Evolutionary conservation across 2,329 filamentous ascomycete genomes (phyloP).

Genomic region (Metarhizium rileyi): DNA sequence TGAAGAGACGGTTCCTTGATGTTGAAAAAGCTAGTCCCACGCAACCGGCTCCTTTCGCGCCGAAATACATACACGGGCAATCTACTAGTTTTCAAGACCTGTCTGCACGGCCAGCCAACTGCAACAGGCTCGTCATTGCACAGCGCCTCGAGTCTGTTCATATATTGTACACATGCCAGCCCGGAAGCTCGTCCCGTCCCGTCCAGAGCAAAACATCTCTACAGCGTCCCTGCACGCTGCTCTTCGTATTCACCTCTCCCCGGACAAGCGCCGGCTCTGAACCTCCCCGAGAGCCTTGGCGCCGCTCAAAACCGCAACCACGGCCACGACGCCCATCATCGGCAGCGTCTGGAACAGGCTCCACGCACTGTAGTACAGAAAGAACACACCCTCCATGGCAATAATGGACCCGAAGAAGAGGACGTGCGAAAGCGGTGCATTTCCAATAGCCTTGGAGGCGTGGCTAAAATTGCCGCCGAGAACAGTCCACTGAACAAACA

Average conservation of each 20-base stretch:
- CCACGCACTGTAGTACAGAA: conserved; percentile 88
- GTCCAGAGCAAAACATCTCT: background rate
- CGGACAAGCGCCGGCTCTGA: conserved; percentile 74
- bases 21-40: too few relatives aligned
- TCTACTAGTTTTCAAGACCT: too few relatives aligned
- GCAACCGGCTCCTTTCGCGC: too few relatives aligned
- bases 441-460: conserved; percentile 61
- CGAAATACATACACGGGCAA: too few relatives aligned
- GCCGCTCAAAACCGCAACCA: conserved; percentile 74
- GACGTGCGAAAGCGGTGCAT: conserved; percentile 70
- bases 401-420: conserved; percentile 82
- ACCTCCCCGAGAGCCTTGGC: conserved; percentile 88
- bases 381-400: conserved; percentile 84
- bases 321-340: conserved; percentile 55
- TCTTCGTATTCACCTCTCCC: conserved; percentile 40
- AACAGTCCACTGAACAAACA: conserved; percentile 63
- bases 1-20: too few relatives aligned
- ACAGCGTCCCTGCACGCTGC: background rate
- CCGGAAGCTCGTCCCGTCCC: too few relatives aligned
- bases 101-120: too few relatives aligned
- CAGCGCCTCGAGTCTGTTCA: too few relatives aligned
- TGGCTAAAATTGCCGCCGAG: conserved; percentile 80
- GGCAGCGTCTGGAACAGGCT: conserved; percentile 85
- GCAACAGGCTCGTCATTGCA: too few relatives aligned
- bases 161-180: too few relatives aligned